These are phyloP conservation scores for Colletotrichum lindemuthianum DNA, from an alignment of 2,329 filamentous ascomycete species.

Conservation along the genomic window DNA sequence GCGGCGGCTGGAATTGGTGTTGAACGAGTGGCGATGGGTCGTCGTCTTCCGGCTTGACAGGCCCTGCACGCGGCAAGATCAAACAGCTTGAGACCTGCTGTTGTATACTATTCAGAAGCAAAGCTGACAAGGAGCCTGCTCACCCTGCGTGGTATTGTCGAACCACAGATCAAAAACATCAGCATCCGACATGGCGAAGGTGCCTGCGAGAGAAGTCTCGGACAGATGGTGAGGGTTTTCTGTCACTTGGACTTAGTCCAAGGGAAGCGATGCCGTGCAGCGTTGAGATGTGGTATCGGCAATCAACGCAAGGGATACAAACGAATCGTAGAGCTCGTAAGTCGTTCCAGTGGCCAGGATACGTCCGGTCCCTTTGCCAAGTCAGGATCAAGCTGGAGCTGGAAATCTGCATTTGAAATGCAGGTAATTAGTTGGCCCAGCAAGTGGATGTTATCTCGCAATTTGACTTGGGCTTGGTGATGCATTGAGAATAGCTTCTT, in stretches of 20 bases:
- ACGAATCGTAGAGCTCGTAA: no score
- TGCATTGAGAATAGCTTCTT: no score
- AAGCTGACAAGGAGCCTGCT: conserved; percentile 27
- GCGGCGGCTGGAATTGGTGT: not conserved
- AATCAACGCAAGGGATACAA: no score
- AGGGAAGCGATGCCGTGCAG: no score
- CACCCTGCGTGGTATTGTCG: conserved; percentile 24
- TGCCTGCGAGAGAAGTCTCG: not conserved
- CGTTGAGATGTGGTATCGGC: no score
- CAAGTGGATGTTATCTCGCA: no score
- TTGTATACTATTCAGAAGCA: conserved; percentile 6
- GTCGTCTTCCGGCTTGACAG: conserved; percentile 5
- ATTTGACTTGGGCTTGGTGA: no score
- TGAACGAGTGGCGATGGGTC: not conserved
- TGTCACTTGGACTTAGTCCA: not conserved
- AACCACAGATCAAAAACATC: conserved; percentile 23
- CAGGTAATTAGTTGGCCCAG: no score
- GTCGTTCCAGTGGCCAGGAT: no score
- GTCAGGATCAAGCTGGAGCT: no score
- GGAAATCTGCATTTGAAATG: no score
- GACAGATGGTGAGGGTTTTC: not conserved
- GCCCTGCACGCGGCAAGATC: conserved; percentile 14
- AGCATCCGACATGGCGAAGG: conserved; percentile 6
- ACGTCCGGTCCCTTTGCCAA: no score
- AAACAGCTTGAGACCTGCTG: conserved; percentile 2